phyloP scores from a whole-genome alignment of 345 rosid genomes.

The Moricandia arvensis region DNA sequence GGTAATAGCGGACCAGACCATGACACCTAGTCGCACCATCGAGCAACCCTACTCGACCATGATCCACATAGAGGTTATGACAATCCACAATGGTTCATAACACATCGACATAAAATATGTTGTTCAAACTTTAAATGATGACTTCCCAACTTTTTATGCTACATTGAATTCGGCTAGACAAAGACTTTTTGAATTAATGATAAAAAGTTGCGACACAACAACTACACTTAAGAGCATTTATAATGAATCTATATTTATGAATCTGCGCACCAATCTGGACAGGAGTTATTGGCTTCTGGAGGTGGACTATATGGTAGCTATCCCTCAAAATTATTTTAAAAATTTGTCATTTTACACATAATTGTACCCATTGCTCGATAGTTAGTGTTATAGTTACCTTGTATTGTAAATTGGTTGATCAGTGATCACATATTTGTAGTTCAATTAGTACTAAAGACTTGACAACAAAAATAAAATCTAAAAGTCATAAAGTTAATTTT shows the following conservation, averaged over 20 bases:
- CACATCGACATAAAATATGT: neutral
- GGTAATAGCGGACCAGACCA: no score
- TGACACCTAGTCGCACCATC: no score
- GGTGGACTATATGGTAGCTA: neutral
- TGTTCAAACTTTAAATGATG: neutral
- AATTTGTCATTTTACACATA: no score
- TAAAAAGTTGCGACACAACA: conserved; percentile 1
- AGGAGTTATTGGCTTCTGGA: neutral
- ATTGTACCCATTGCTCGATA: no score
- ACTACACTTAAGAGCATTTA: neutral
- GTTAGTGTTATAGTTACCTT: no score
- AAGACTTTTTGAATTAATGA: conserved; percentile 1
- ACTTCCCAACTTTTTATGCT: neutral
- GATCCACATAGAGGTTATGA: no score
- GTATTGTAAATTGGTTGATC: no score
- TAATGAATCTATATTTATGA: conserved; percentile 13
- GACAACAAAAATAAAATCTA: no score
- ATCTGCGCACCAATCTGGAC: neutral
- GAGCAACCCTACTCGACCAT: no score
- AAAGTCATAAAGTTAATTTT: neutral
- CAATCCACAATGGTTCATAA: no score
- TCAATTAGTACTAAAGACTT: no score
- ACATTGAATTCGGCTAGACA: neutral
- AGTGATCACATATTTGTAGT: no score
- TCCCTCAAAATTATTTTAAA: neutral